A percentile compares a stretch with the other conserved stretches of the same genome.
These are phyloP conservation scores for Globisporangium middletonii DNA, from an alignment of 352 stramenopile species.

Conservation along the genomic window DNA sequence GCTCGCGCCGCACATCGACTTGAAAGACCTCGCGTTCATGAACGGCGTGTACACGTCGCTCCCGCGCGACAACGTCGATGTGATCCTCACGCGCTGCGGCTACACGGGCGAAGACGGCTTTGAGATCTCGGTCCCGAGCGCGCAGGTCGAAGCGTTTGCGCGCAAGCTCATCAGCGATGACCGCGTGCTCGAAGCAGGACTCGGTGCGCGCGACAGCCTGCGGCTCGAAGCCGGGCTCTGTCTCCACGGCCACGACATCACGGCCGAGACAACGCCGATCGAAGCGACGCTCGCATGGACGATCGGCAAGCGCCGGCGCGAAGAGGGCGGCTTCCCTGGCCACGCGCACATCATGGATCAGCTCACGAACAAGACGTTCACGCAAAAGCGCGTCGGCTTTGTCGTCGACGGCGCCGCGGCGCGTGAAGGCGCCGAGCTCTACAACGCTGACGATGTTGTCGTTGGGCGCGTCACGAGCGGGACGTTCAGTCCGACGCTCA, in stretches of 20 bases:
- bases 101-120: conserved; percentile 99
- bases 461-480: conserved; percentile 94
- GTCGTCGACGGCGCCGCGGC: conserved; percentile 94
- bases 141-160: conserved; percentile 47
- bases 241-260: conserved; percentile 98
- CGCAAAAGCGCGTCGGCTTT: conserved; percentile 95
- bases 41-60: conserved; percentile 88
- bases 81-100: conserved; percentile 93
- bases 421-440: conserved; percentile 91
- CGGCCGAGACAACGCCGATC: conserved; percentile 92
- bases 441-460: conserved; percentile 58
- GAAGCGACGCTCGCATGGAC: conserved; percentile 94
- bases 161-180: conserved; percentile 53
- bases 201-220: conserved; percentile 96
- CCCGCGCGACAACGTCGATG: conserved; percentile 50
- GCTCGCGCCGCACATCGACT: conserved; percentile 86
- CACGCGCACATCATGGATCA: conserved; percentile 93
- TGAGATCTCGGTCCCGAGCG: conserved; percentile 91
- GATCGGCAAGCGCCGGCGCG: conserved; percentile 80
- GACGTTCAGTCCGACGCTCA: conserved; percentile 95
- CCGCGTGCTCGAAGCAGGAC: conserved; percentile 87
- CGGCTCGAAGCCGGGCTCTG: conserved; percentile 97
- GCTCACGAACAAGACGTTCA: conserved; percentile 91
- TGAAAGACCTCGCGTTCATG: conserved; percentile 96
- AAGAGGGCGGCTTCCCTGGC: conserved; percentile 92